Percentiles rank a stretch among this genome's conserved stretches.
phyloP scores from a whole-genome alignment of 805 yeast genomes.

The Lachancea thermotolerans region DNA sequence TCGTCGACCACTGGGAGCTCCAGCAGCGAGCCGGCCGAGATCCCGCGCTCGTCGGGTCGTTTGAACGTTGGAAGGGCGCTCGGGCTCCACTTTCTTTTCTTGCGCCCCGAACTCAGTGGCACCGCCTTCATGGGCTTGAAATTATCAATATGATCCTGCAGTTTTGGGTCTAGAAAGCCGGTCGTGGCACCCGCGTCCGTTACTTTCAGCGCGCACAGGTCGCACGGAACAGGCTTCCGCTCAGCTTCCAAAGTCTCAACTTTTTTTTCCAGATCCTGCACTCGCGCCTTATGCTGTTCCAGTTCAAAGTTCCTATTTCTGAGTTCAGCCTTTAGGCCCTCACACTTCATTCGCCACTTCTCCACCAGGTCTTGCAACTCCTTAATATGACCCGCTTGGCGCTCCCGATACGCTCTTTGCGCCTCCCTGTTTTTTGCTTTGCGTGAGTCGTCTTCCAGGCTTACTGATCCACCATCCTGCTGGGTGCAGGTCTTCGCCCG shows the following conservation, averaged over 20 bases:
- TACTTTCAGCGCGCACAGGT: background rate
- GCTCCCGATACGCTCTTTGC: conserved; percentile 82
- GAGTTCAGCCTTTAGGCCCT: conserved; percentile 11
- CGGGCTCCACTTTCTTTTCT: background rate
- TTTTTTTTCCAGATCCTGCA: conserved; percentile 1
- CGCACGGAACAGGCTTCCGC: background rate
- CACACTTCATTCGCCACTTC: conserved; percentile 41
- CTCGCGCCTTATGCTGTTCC: conserved; percentile 11
- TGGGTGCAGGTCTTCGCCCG: conserved; percentile 34
- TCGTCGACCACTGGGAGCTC: background rate
- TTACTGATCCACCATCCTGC: conserved; percentile 37
- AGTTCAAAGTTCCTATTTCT: conserved; percentile 7
- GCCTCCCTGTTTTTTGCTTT: conserved; percentile 77
- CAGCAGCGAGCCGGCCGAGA: background rate
- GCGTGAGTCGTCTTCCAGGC: conserved; percentile 62
- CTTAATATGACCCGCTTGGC: conserved; percentile 74
- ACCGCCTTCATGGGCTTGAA: conserved; percentile 65
- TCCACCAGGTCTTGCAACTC: conserved; percentile 53
- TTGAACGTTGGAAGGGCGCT: background rate
- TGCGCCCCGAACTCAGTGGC: background rate
- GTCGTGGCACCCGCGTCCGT: background rate
- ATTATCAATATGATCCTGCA: conserved; percentile 34
- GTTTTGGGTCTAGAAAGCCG: conserved; percentile 11
- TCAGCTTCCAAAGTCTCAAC: background rate
- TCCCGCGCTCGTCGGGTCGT: background rate